Base-by-base conservation (phyloP, 108 stramenopile species). In the Conticribra weissflogii region DNA sequence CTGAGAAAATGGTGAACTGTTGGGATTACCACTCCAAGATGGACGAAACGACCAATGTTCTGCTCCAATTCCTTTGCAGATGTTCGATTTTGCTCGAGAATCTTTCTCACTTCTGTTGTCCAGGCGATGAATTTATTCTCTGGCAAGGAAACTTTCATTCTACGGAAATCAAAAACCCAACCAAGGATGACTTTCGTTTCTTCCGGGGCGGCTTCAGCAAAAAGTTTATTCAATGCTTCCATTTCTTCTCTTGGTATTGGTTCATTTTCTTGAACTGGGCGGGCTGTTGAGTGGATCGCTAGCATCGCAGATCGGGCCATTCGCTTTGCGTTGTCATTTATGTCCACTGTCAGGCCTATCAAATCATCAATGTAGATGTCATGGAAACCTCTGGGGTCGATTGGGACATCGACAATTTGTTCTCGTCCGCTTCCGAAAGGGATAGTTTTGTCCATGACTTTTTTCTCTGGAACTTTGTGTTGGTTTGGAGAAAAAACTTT, bases 111-210 rank as follows among this genome's bases (percentile, higher is more conserved):
- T 5, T 17, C 60, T 3, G 1, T 28, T 14, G 19, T 53, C 60
- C 59, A 71, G 0, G 61, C 60, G 7, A 51, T 33, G 59, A 32
- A 49, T 21, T 71, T 71, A 1, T 71, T 62, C 1, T 71, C 34
- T 3, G 68, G 56, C 0, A 69, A 15, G 2, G 1, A 12, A 31
- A 69, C 28, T 23, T 18, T 7, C 41, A 69, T 54, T 18, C 24
- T 3, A 1, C 58, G 24, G 2, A 61, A 48, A 27, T 69, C 45
- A 2, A 58, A 28, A 1, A 24, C 15, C 68, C 68, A 69, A 2
- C 57, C 68, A 5, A 59, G 68, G 56, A 69, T 61, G 19, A 4
- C 14, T 25, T 69, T 69, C 3, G 22, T 4, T 69, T 69, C 33
- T 49, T 69, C 32, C 36, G 44, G 44, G 17, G 8, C 15, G 0